Evolutionary conservation across 352 stramenopile species (phyloP), one percentile per base, ranked within the genome.

Genomic region (Phytophthora cryptogea): DNA sequence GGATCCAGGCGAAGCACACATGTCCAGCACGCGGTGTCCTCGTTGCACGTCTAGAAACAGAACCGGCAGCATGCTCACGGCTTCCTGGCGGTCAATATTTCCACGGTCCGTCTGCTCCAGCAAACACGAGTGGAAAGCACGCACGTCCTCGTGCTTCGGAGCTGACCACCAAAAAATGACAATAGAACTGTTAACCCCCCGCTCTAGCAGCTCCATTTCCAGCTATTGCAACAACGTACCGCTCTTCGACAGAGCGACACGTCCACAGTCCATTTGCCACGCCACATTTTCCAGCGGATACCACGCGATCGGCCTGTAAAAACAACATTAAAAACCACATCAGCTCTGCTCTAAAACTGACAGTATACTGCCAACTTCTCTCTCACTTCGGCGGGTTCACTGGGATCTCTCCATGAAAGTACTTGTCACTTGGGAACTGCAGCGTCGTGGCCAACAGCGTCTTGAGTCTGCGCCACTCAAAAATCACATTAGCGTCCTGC

Each of bases 51-150:
- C 76, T 23, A 99, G 82, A 59, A 99, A 98, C 20, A 99, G 74
- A 28, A 98, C 97, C 0, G 97, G 97, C 14, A 99, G 78, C 97
- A 99, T 99, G 60, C 88, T 98, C 49, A 98, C 98, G 6, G 97
- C 83, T 65, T 99, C 98, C 66, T 99, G 97, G 10, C 98, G 90
- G 36, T 97, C 97, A 10, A 99, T 86, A 41, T 87, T 93, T 14
- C 97, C 95, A 41, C 76, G 79, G 28, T 97, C 81, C 14, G 89
- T 98, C 56, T 99, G 83, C 45, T 91, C 78, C 33, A 98, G 86
- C 36, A 99, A 78, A 69, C 81, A 97, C 27, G 91, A 58, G 72
- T 99, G 94, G 51, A 99, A 95, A 14, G 78, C 66, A 62, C 93
- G 76, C 20, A 98, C 72, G n/a, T 72, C 75, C 31, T 77, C 81